Base-by-base conservation (phyloP, 2,329 filamentous ascomycete genomes). In the Fusarium heterosporum region DNA sequence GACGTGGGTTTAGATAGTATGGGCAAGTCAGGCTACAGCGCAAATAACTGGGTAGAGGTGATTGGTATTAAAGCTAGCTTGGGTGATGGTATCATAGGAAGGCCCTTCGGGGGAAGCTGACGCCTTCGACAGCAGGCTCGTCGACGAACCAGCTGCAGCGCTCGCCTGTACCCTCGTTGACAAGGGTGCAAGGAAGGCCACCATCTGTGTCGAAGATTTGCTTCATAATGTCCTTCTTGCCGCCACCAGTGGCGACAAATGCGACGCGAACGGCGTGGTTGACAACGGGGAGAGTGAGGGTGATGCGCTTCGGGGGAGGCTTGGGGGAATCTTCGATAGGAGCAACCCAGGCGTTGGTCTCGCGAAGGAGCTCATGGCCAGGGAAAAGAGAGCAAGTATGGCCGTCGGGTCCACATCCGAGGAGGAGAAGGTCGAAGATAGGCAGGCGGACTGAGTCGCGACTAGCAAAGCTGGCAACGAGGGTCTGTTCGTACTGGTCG, bases 331-430 rank as follows among this genome's bases (percentile, higher is more conserved):
- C 93, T 74, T 91, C 89, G 75, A 97, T 96, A 43, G 93, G 88
- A 14, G 94, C 90, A 41, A 98, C 93, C 96, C 96, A 99, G 53
- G 95, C 93, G 73, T 89, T 90, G 34, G 87, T 87, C 82, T 98
- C 95, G 68, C 93, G 89, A 70, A 98, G 86, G 53, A 98, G 86
- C 59, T 90, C 87, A 77, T 97, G 95, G 55, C 90, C 91, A 7
- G 96, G 96, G 84, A 99, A 99, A 51, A 99, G 84, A 73, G 91
- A 96, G 89, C 96, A 98, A 32, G 96, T 98, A 82, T 99, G 96
- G 51, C 96, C 96, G 78, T 98, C 96, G 14, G 96, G 95, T 0
- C 96, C 96, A 77, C 93, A 97, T 73, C 96, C 96, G 40, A 99
- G 89, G 40, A 99, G 87, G 55, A 99, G 85, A 52, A 99, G 87